These are phyloP conservation scores for Eutrema japonicum DNA, from an alignment of 345 rosid species.

Conservation along the genomic window DNA sequence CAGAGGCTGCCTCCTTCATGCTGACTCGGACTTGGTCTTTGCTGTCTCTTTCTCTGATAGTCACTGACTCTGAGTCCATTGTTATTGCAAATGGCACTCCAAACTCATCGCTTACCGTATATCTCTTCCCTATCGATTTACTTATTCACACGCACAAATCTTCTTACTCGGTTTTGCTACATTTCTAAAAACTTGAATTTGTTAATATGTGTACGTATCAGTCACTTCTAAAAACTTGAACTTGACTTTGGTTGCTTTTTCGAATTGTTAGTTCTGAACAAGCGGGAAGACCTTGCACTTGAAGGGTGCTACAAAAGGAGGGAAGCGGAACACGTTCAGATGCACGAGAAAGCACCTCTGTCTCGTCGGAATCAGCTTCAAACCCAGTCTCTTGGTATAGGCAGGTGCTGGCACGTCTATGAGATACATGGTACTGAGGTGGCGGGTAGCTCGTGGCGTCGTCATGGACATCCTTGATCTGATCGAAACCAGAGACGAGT, in stretches of 20 bases:
- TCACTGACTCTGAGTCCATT: constrained; percentile 75
- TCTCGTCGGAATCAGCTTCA: too few species aligned
- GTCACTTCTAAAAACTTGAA: constrained; percentile 61
- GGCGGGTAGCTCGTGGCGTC: too few species aligned
- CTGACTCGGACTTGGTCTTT: constrained; percentile 83
- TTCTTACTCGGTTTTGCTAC: too few species aligned
- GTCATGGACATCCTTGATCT: too few species aligned
- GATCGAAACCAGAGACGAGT: too few species aligned
- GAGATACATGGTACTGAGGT: too few species aligned
- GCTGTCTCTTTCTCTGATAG: constrained; percentile 93
- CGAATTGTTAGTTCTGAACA: constrained; percentile 73
- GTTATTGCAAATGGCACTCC: constrained; percentile 98
- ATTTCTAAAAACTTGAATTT: too few species aligned
- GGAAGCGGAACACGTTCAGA: constrained; percentile 76
- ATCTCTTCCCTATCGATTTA: constrained; percentile 87
- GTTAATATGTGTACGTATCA: too few species aligned
- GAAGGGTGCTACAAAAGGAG: constrained; percentile 86
- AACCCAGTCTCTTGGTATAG: too few species aligned
- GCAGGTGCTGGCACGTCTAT: too few species aligned
- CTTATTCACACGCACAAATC: constrained; percentile 48
- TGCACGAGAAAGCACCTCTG: too few species aligned
- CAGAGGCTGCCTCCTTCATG: constrained; percentile 65
- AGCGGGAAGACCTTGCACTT: constrained; percentile 93
- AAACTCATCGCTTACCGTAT: constrained; percentile 89
- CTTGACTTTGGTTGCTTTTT: constrained; percentile 69